Evolutionary conservation across 2,329 filamentous ascomycete species (phyloP).

Genomic region (Penicillium nordicum): DNA sequence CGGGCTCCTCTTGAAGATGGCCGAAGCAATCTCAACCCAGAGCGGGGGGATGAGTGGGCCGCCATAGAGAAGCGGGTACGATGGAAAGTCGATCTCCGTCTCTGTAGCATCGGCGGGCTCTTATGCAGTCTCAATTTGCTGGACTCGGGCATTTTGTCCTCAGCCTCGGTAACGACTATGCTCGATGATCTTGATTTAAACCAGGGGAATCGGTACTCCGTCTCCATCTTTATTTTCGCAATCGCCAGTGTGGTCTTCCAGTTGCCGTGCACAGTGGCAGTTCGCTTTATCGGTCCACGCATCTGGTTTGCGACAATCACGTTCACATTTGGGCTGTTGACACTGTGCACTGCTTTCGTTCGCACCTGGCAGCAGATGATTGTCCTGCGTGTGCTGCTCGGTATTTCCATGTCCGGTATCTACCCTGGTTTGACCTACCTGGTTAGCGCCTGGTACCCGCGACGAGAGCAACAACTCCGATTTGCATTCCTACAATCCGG

Average conservation of each 20-base stretch:
- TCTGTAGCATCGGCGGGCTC: constrained; percentile 69
- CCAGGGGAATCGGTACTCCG: constrained; percentile 63
- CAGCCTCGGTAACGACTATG: constrained; percentile 67
- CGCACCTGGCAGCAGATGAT: constrained; percentile 68
- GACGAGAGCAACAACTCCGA: constrained; percentile 63
- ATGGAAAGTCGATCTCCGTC: constrained; percentile 62
- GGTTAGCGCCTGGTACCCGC: constrained; percentile 58
- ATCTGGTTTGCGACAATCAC: constrained; percentile 61
- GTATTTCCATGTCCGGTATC: constrained; percentile 56
- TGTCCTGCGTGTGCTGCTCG: constrained; percentile 61
- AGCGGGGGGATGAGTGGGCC: constrained; percentile 17
- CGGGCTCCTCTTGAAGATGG: background rate
- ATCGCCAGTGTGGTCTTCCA: constrained; percentile 66
- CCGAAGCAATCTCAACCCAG: background rate
- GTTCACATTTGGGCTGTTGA: constrained; percentile 61
- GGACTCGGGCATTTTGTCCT: constrained; percentile 67
- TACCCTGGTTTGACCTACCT: constrained; percentile 46
- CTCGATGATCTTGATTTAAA: constrained; percentile 58
- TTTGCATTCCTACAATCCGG: constrained; percentile 64
- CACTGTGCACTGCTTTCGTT: constrained; percentile 66
- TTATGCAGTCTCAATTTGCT: constrained; percentile 67
- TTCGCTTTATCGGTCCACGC: constrained; percentile 62
- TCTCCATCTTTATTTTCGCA: constrained; percentile 71
- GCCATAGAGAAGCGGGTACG: constrained; percentile 50
- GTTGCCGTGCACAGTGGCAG: constrained; percentile 64